Base-by-base conservation (phyloP, 768 basidiomycete genomes). In the Boletus tylopilopsis region DNA sequence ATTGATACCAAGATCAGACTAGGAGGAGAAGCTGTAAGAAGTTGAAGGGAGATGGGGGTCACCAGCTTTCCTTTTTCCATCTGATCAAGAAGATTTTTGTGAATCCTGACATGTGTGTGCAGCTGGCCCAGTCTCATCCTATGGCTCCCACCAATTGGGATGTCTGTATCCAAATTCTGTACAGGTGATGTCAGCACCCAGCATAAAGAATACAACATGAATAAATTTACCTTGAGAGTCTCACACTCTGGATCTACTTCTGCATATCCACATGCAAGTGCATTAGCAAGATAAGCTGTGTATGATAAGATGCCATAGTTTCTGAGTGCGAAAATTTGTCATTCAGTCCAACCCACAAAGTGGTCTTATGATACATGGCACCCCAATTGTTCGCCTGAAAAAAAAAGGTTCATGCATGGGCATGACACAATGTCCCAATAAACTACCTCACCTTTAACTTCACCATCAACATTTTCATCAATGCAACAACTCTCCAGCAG, bases 371-470 rank as follows among this genome's bases (percentile, higher is more conserved):
- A 40, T 81, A 82, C 42, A 84, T 67, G 0, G 82, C 71, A 16
- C 80, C 79, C 82, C 83, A 84, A 51, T 84, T 82, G 32, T 82
- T 82, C 2, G 78, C 74, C 82, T 82, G 39, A n/a, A n/a, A n/a
- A n/a, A n/a, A n/a, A n/a, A n/a, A n/a, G 2, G 2, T 37, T 21
- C 16, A 15, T 6, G 6, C 33, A 21, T 49, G n/a, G 55, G 38
- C 9, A 33, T 15, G 23, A 7, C 4, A 42, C 15, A 16, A n/a
- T 25, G 25, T 16, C 15, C 4, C 7, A 0, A 9, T 13, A 4
- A 4, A 45, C 4, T 6, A 15, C 2, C 47, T 50, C 42, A 79
- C 82, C 73, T 84, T 84, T 34, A 84, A 57, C 49, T 84, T 85
- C 15, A 82, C 82, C 82, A 84, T 84, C 38, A 84, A 53, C 0